Percentiles rank a stretch among this genome's conserved stretches.
phyloP scores from a whole-genome alignment of 176 grass and related monocot genomes.

The Canna indica region DNA sequence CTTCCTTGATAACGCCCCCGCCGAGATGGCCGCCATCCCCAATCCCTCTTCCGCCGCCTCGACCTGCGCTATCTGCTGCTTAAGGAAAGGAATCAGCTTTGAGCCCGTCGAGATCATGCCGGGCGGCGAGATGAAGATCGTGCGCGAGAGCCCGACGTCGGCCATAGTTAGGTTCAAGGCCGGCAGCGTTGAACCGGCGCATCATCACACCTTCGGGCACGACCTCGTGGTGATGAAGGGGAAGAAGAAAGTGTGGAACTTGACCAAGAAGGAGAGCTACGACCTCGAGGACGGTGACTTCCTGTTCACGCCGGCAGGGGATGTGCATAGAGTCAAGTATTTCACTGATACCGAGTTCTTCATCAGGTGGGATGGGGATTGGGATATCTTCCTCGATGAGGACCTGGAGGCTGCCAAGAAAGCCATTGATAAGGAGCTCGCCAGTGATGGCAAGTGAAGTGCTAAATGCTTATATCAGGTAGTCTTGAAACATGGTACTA shows the following conservation, averaged over 20 bases:
- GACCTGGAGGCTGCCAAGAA: conserved; percentile 44
- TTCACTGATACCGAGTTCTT: conserved; percentile 86
- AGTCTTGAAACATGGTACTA: background rate
- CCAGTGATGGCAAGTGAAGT: background rate
- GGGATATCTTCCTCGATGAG: conserved; percentile 93
- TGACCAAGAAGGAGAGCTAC: conserved; percentile 85
- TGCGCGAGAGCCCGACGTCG: conserved; percentile 80
- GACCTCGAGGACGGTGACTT: conserved; percentile 65
- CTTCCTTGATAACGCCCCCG: conserved; percentile 50
- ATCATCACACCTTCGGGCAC: conserved; percentile 98
- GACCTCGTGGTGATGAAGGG: conserved; percentile 78
- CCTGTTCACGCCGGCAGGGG: conserved; percentile 69
- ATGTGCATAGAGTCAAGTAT: conserved; percentile 85
- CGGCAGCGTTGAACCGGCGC: conserved; percentile 81
- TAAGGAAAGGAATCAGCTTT: conserved; percentile 76
- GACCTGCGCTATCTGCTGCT: conserved; percentile 63
- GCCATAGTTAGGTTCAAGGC: conserved; percentile 85
- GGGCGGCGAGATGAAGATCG: conserved; percentile 85
- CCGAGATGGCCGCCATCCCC: conserved; percentile 75
- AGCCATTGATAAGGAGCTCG: conserved; percentile 49
- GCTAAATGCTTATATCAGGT: background rate
- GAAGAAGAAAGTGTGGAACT: conserved; percentile 90
- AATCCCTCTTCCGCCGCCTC: conserved; percentile 3
- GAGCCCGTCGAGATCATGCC: conserved; percentile 81
- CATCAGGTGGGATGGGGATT: conserved; percentile 83